Conservation (phyloP, 768 basidiomycete species). For the Bullera alba region DNA sequence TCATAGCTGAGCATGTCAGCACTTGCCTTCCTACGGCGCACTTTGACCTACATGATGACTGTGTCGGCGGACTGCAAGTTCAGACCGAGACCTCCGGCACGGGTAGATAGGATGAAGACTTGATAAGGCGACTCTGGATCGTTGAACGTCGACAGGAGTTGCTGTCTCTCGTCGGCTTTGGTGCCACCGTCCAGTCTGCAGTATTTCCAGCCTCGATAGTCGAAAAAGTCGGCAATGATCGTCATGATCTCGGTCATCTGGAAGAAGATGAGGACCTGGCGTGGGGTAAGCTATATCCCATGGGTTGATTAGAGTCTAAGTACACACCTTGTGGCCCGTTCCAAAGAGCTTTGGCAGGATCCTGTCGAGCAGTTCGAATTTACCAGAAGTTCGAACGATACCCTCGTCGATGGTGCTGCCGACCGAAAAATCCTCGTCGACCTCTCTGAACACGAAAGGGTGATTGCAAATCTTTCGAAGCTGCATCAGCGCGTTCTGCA, state of each 20-base stretch:
- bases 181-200: conserved; percentile 94
- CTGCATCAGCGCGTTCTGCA: conserved; percentile 89
- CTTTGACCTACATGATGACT: conserved; percentile 80
- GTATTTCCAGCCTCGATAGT: conserved; percentile 75
- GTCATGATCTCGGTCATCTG: conserved; percentile 99
- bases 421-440: conserved; percentile 89
- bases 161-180: conserved; percentile 88
- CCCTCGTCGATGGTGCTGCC: conserved; percentile 73
- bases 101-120: conserved; percentile 87
- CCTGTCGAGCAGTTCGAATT: conserved; percentile 83
- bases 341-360: conserved; percentile 91
- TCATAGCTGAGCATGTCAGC: conserved; percentile 41
- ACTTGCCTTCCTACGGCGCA: no score
- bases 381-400: conserved; percentile 79
- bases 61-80: conserved; percentile 96
- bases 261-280: conserved; percentile 94
- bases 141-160: conserved; percentile 79
- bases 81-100: conserved; percentile 86
- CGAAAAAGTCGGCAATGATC: conserved; percentile 92
- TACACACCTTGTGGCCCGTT: conserved; percentile 74
- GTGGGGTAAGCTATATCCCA: no score
- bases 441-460: conserved; percentile 90
- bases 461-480: conserved; percentile 97
- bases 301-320: conserved; percentile 46
- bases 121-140: conserved; percentile 78